Evolutionary conservation across 2,329 filamentous ascomycete genomes (phyloP), one percentile per base, ranked within the genome.

Genomic region (Periglandula ipomoeae): DNA sequence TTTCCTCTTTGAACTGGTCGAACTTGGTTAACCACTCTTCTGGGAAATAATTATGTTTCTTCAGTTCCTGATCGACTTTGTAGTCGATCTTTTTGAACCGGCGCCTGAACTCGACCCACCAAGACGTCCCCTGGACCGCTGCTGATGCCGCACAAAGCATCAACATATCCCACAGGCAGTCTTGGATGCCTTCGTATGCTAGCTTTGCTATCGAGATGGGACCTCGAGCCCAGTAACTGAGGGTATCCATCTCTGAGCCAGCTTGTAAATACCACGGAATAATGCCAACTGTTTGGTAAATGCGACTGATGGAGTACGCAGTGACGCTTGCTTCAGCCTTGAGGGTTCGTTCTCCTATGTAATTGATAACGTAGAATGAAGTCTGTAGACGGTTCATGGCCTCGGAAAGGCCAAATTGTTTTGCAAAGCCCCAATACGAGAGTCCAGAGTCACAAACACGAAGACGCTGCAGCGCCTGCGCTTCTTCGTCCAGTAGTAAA

Each of bases 181-280:
- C 52, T 5, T 4, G 46, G 8, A 50, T 15, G 7, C 52, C 58
- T 15, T 47, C 30, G n/a, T 22, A 37, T 3, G 52, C 44, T 1
- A 55, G 10, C 1, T 22, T 49, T 3, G 40, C 47, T 3, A 53
- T 52, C 0, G 38, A 20, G 2, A 56, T 10, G 0, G 60, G 60
- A 1, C 56, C 49, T 0, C 41, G 17, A 1, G 58, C 59, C 47
- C 54, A 56, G n/a, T 42, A 23, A 6, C 48, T 48, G 8, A 57
- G 46, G 4, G 48, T 35, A 15, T 58, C 49, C 10, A 48, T 50
- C 22, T 57, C 50, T 10, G 54, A 48, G 6, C 46, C 47, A 10
- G 56, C 56, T 5, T 51, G 19, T 52, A 55, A 57, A 50, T 61
- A 61, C 58, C 58, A 61, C 5, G 60, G 59, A 1, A 52, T 44